Conservation (phyloP, 1,284 basidiomycete genomes). For the Cystobasidium slooffiae region DNA sequence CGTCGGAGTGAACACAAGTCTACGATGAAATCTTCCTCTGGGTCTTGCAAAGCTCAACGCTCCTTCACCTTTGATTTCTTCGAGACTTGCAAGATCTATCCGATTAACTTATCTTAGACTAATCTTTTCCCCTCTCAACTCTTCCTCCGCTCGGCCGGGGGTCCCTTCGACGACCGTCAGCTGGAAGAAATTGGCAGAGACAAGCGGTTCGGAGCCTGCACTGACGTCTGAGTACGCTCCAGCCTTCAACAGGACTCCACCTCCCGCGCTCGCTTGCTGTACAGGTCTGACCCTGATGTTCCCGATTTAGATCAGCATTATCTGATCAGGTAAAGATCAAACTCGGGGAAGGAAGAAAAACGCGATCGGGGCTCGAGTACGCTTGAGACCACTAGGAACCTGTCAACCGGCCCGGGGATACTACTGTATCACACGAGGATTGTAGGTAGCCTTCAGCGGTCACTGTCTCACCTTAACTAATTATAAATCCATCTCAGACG, state of each 20-base stretch:
- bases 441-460: too few species aligned
- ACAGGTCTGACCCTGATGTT: not conserved
- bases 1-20: too few species aligned
- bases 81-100: too few species aligned
- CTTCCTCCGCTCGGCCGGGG: constrained; percentile 3
- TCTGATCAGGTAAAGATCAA: constrained; percentile 19
- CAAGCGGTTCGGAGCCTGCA: not conserved
- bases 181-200: not conserved
- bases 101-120: not conserved
- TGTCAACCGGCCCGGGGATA: too few species aligned
- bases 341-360: not conserved
- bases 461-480: too few species aligned
- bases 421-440: too few species aligned
- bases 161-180: not conserved
- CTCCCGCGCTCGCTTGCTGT: not conserved
- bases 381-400: too few species aligned
- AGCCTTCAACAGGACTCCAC: too few species aligned
- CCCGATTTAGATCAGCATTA: constrained; percentile 8
- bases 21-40: too few species aligned
- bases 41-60: not conserved
- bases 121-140: not conserved
- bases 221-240: too few species aligned
- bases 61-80: not conserved
- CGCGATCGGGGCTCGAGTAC: not conserved
- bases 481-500: too few species aligned